Percentiles rank a stretch among this genome's conserved stretches.
Evolutionary conservation across 768 basidiomycete species (phyloP).

Genomic region (Boletus patriciae): DNA sequence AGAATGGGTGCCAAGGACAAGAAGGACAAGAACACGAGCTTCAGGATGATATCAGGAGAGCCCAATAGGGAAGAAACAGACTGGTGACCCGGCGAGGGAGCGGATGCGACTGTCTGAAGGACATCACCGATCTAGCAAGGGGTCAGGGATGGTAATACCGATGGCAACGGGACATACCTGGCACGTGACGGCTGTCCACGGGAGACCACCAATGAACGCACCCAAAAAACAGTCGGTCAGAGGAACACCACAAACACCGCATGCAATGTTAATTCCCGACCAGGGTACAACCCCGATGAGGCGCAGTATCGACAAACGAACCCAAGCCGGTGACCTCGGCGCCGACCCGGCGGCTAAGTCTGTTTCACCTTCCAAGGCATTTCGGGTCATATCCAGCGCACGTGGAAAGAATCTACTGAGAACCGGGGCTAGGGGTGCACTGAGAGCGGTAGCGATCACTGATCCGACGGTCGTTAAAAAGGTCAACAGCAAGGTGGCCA

Average conservation of each 20-base stretch:
- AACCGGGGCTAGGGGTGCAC: constrained; percentile 82
- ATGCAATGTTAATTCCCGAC: constrained; percentile 97
- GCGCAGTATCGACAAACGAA: constrained; percentile 82
- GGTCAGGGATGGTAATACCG: constrained; percentile 14
- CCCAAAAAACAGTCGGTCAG: constrained; percentile 75
- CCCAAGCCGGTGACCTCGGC: constrained; percentile 59
- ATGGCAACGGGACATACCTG: constrained; percentile 52
- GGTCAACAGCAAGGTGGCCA: constrained; percentile 80
- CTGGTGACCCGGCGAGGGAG: constrained; percentile 66
- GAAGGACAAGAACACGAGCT: constrained; percentile 79
- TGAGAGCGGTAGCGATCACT: constrained; percentile 73
- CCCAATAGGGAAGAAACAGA: constrained; percentile 83
- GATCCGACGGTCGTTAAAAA: constrained; percentile 87
- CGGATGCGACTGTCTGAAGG: constrained; percentile 76
- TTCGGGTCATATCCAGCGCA: constrained; percentile 81
- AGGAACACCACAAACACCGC: constrained; percentile 85
- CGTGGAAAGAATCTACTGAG: constrained; percentile 80
- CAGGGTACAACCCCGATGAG: constrained; percentile 94
- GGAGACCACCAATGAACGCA: constrained; percentile 78
- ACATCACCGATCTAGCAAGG: constrained; percentile 75
- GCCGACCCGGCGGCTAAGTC: constrained; percentile 40
- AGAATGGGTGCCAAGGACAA: constrained; percentile 87
- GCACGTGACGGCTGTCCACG: constrained; percentile 92
- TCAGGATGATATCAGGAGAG: constrained; percentile 79
- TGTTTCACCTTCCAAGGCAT: constrained; percentile 70